Percentiles rank a stretch among this genome's conserved stretches.
Conservation (phyloP, 2,329 filamentous ascomycete genomes). For the Fusarium sp. region DNA sequence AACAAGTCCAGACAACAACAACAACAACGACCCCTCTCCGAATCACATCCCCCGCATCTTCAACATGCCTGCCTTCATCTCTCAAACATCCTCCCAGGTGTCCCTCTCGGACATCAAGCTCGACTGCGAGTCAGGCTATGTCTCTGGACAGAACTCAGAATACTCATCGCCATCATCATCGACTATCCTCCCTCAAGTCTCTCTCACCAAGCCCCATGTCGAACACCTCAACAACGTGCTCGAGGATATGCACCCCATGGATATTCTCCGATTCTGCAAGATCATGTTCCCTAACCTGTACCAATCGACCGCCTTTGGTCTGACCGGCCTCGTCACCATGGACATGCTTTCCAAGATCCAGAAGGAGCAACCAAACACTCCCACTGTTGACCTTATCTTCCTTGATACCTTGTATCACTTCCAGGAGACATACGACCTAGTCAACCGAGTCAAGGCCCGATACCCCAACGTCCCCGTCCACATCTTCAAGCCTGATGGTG, state of each 20-base stretch:
- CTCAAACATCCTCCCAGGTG: conserved; percentile 54
- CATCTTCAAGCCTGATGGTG: conserved; percentile 86
- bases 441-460: conserved; percentile 76
- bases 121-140: conserved; percentile 85
- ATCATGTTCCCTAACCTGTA: conserved; percentile 89
- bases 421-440: conserved; percentile 77
- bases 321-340: conserved; percentile 83
- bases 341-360: conserved; percentile 86
- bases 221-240: conserved; percentile 91
- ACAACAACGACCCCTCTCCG: conserved; percentile 21
- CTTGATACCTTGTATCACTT: conserved; percentile 88
- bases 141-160: conserved; percentile 60
- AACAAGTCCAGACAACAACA: conserved; percentile 39
- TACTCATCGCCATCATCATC: conserved; percentile 52
- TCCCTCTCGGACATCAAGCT: conserved; percentile 56
- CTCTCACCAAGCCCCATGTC: conserved; percentile 88
- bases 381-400: conserved; percentile 76
- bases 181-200: conserved; percentile 73
- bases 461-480: conserved; percentile 87
- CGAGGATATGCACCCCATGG: conserved; percentile 87
- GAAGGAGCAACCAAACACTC: conserved; percentile 68
- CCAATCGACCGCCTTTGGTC: conserved; percentile 85
- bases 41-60: conserved; percentile 36
- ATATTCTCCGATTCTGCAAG: conserved; percentile 92
- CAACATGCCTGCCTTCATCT: conserved; percentile 52